phyloP scores from a whole-genome alignment of 306 rosid species.

The barrel medic (Medicago truncatula) region DNA sequence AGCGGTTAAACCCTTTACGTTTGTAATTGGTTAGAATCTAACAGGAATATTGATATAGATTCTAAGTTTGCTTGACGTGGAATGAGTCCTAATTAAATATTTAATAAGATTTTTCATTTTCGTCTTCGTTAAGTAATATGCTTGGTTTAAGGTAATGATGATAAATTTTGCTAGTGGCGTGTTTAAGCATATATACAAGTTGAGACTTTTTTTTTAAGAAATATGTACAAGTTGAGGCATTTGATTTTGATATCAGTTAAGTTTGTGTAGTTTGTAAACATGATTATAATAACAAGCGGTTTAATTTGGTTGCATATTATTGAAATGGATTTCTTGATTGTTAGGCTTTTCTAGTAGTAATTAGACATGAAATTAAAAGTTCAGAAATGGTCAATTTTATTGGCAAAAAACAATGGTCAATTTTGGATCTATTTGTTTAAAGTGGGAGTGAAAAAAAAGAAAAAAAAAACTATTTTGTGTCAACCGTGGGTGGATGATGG shows the following conservation, averaged over 20 bases:
- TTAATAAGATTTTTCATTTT: not conserved
- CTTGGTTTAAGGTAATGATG: not conserved
- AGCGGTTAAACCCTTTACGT: slow-evolving; percentile 12
- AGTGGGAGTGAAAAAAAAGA: not conserved
- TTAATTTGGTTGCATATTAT: slow-evolving; percentile 2
- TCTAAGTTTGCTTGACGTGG: slow-evolving; percentile 25
- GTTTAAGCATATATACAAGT: not conserved
- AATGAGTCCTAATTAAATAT: slow-evolving; percentile 34
- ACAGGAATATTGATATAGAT: not conserved
- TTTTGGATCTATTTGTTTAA: not conserved
- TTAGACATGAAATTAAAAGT: not conserved
- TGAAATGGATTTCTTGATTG: not conserved
- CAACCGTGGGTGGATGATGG: not conserved
- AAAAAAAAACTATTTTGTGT: not conserved
- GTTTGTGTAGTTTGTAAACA: not conserved
- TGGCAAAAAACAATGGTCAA: not conserved
- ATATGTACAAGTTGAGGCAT: slow-evolving; percentile 2
- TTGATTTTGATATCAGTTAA: slow-evolving; percentile 2
- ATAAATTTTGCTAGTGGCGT: slow-evolving; percentile 9
- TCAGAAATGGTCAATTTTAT: not conserved
- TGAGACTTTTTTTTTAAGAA: not conserved
- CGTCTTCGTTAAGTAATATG: slow-evolving; percentile 22
- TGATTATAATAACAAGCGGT: not conserved
- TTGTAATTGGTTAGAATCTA: slow-evolving; percentile 26
- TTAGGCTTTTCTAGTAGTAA: not conserved